Conservation (phyloP, 495 filamentous ascomycete species). For the Penicillium cataractarum region DNA sequence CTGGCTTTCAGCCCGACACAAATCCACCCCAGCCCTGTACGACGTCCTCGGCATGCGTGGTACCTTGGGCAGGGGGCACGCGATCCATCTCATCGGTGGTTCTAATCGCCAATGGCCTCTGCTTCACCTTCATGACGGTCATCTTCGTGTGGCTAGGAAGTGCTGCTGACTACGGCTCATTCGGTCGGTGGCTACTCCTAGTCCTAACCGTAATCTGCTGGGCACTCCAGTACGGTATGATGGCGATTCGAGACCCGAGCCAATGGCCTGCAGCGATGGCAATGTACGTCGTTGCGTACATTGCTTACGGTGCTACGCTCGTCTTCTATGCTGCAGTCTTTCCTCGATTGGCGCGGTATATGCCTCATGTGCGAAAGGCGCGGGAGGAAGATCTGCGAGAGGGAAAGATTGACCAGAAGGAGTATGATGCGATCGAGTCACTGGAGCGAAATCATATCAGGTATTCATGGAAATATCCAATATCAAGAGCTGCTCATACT, state of each 20-base stretch:
- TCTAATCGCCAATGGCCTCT: slow-evolving; percentile 54
- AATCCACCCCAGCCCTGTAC: slow-evolving; percentile 45
- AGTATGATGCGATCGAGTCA: slow-evolving; percentile 53
- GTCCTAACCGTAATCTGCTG: slow-evolving; percentile 51
- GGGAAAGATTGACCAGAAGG: slow-evolving; percentile 42
- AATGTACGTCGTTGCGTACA: slow-evolving; percentile 51
- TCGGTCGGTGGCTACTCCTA: slow-evolving; percentile 53
- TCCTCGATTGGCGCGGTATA: slow-evolving; percentile 49
- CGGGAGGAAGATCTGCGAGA: slow-evolving; percentile 49
- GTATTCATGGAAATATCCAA: slow-evolving; percentile 13
- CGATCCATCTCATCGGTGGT: slow-evolving; percentile 50
- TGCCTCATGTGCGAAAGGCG: slow-evolving; percentile 51
- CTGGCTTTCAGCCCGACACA: slow-evolving; percentile 48
- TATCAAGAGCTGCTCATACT: neutral
- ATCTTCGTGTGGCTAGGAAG: slow-evolving; percentile 54
- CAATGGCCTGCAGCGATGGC: slow-evolving; percentile 55
- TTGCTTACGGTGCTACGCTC: slow-evolving; percentile 51
- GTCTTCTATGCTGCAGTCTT: slow-evolving; percentile 56
- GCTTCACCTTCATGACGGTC: slow-evolving; percentile 54
- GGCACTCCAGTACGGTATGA: slow-evolving; percentile 52
- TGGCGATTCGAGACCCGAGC: slow-evolving; percentile 44
- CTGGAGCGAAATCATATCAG: slow-evolving; percentile 54
- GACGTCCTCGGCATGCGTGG: slow-evolving; percentile 47
- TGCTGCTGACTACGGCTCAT: slow-evolving; percentile 54
- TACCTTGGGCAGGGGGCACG: slow-evolving; percentile 50